Conservation (phyloP, 2,329 filamentous ascomycete genomes). For the Aspergillus pseudoviridinutans region DNA sequence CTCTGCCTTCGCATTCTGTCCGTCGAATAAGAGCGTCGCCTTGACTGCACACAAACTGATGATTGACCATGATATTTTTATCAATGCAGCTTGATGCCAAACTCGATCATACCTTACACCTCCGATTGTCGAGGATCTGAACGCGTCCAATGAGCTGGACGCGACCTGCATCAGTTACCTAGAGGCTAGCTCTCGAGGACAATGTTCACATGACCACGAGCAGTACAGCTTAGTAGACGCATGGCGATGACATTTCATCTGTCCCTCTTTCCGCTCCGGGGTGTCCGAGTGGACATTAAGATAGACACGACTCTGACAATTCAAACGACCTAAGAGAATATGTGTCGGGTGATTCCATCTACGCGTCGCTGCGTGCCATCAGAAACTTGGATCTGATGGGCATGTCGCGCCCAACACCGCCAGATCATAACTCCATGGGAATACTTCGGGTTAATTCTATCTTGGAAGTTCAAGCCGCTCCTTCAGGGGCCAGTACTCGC, state of each 20-base stretch:
- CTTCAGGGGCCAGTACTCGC: not conserved
- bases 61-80: not conserved
- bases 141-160: not conserved
- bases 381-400: not conserved
- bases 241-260: slow-evolving; percentile 10
- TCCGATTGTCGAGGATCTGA: not conserved
- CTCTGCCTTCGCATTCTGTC: slow-evolving; percentile 2
- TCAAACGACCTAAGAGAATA: slow-evolving; percentile 4
- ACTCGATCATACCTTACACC: not conserved
- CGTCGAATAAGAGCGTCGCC: not conserved
- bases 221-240: slow-evolving; percentile 9
- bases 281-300: slow-evolving; percentile 30
- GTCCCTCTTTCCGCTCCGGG: slow-evolving; percentile 20
- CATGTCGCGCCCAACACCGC: slow-evolving; percentile 13
- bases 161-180: not conserved
- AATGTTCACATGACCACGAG: slow-evolving; percentile 19
- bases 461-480: slow-evolving; percentile 4
- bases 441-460: slow-evolving; percentile 4
- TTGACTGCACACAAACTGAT: not conserved
- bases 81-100: not conserved
- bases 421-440: slow-evolving; percentile 8
- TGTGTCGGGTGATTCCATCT: slow-evolving; percentile 17
- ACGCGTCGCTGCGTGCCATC: slow-evolving; percentile 1
- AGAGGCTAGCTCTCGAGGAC: not conserved
- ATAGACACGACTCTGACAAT: slow-evolving; percentile 24